Percentiles rank a stretch among this genome's conserved stretches.
Evolutionary conservation across 2,329 filamentous ascomycete species (phyloP).

Genomic region (Trichophyton verrucosum): DNA sequence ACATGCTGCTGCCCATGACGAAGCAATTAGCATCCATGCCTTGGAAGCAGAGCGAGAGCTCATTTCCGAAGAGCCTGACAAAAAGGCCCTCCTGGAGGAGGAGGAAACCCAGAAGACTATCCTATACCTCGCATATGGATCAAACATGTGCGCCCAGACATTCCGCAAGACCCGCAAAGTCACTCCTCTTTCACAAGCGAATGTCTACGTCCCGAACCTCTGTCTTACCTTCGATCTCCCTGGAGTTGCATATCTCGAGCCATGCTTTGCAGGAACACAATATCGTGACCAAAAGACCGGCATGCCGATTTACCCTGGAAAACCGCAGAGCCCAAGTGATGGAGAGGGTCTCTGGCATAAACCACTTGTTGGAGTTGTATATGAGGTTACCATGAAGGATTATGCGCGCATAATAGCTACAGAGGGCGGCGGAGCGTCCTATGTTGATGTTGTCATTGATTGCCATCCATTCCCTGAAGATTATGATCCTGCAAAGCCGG

Average conservation of each 20-base stretch:
- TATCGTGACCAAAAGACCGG: conserved; percentile 36
- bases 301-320: conserved; percentile 2
- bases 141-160: conserved; percentile 68
- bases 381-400: conserved; percentile 76
- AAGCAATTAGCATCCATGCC: conserved; percentile 18
- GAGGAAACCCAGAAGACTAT: conserved; percentile 38
- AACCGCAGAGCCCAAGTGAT: conserved; percentile 2
- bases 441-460: conserved; percentile 68
- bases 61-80: conserved; percentile 15
- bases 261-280: conserved; percentile 78
- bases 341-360: conserved; percentile 52
- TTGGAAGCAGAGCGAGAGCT: conserved; percentile 6
- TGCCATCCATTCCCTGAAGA: conserved; percentile 55
- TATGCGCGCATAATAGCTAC: conserved; percentile 79
- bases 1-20: conserved; percentile 16
- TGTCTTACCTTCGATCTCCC: conserved; percentile 73
- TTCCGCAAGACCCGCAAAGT: conserved; percentile 70
- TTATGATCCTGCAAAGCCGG: conserved; percentile 38
- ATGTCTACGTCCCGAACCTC: conserved; percentile 68
- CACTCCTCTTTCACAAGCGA: conserved; percentile 64
- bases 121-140: conserved; percentile 81
- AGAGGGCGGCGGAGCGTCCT: conserved; percentile 76
- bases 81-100: conserved; percentile 3
- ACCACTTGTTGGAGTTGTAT: conserved; percentile 82
- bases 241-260: conserved; percentile 74